Conservation (phyloP, 2,329 filamentous ascomycete genomes). For the Biscogniauxia marginata region DNA sequence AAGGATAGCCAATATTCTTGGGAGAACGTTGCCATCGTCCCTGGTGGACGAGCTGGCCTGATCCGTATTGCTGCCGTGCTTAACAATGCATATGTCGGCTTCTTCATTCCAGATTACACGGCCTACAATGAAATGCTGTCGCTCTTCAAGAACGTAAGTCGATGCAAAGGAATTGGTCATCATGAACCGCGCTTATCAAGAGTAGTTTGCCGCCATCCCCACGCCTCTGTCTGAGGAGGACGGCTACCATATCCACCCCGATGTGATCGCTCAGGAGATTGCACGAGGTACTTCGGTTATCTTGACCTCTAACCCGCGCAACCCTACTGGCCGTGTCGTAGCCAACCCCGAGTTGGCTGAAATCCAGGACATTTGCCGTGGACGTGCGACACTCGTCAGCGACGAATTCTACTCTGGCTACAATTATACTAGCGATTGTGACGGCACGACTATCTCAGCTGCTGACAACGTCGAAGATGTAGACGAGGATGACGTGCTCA, state of each 20-base stretch:
- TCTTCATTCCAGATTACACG: conserved; percentile 94
- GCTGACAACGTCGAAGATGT: conserved; percentile 90
- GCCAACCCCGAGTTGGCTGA: conserved; percentile 80
- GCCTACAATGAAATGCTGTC: conserved; percentile 98
- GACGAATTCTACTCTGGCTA: conserved; percentile 97
- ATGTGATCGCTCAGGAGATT: conserved; percentile 91
- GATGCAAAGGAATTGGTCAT: neutral
- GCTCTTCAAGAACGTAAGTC: conserved; percentile 79
- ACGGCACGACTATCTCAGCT: conserved; percentile 83
- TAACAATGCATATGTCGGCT: conserved; percentile 87
- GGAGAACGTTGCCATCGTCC: conserved; percentile 97
- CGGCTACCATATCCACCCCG: conserved; percentile 87
- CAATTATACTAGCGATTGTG: conserved; percentile 91
- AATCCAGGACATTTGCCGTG: conserved; percentile 91
- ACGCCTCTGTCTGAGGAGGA: conserved; percentile 82
- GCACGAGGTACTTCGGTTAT: conserved; percentile 84
- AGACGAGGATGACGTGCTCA: conserved; percentile 84
- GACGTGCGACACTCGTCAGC: conserved; percentile 86
- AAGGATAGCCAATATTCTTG: conserved; percentile 90
- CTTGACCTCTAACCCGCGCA: conserved; percentile 91
- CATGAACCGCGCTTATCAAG: conserved; percentile 8
- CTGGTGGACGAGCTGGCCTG: conserved; percentile 85
- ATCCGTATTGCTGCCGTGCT: conserved; percentile 93
- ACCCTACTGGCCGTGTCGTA: conserved; percentile 88
- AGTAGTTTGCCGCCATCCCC: conserved; percentile 78